Conservation (phyloP, 345 rosid species). For the Hibiscus syriacus region DNA sequence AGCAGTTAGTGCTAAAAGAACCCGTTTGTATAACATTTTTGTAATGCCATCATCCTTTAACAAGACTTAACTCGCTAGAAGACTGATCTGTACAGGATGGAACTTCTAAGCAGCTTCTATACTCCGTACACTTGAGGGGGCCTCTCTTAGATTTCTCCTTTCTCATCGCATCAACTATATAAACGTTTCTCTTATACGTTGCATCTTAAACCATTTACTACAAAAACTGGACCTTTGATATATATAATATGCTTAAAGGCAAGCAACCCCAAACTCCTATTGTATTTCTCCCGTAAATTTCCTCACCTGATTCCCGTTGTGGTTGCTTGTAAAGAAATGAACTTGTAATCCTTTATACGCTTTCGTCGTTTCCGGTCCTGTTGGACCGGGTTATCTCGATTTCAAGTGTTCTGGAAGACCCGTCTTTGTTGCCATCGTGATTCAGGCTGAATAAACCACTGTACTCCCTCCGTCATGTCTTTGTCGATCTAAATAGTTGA, state of each 20-base stretch:
- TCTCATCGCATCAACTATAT: constrained; percentile 13
- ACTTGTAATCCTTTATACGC: constrained; percentile 8
- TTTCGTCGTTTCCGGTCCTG: constrained; percentile 19
- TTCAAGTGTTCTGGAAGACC: constrained; percentile 52
- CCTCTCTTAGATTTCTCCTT: constrained; percentile 4
- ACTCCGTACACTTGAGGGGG: not conserved
- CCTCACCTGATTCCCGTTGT: not conserved
- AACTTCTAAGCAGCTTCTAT: constrained; percentile 11
- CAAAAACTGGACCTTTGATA: constrained; percentile 30
- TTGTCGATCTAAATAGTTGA: constrained; percentile 82
- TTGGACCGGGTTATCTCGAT: constrained; percentile 59
- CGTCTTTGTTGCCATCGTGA: constrained; percentile 46
- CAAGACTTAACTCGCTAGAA: constrained; percentile 30
- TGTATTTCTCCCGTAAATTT: not conserved
- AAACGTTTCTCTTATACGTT: constrained; percentile 20
- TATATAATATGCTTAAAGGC: constrained; percentile 13
- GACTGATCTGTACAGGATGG: no score
- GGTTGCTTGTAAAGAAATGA: not conserved
- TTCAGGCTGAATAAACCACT: constrained; percentile 55
- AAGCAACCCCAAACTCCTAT: constrained; percentile 8
- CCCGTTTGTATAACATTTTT: not conserved
- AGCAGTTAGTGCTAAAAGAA: constrained; percentile 5
- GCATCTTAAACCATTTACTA: constrained; percentile 20
- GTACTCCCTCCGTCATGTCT: constrained; percentile 64
- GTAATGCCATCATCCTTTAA: constrained; percentile 7